Conservation (phyloP, 129 eudicot genomes). For the Flaveria trinervia region DNA sequence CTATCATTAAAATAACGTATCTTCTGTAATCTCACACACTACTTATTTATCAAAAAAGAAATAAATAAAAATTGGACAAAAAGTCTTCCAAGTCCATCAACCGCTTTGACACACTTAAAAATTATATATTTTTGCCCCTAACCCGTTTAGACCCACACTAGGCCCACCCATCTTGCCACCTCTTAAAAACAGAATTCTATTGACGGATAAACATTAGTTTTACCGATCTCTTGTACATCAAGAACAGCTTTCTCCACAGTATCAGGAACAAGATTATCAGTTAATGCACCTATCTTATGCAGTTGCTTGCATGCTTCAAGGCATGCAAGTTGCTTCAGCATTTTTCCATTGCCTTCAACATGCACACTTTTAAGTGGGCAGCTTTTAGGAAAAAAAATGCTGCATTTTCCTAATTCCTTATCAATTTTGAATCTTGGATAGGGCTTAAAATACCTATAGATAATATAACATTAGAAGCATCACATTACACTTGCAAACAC, state of each 20-base stretch:
- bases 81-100: not conserved
- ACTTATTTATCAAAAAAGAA: not conserved
- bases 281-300: slow-evolving; percentile 66
- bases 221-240: slow-evolving; percentile 52
- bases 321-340: slow-evolving; percentile 72
- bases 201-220: not conserved
- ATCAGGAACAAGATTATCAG: slow-evolving; percentile 83
- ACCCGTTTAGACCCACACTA: not conserved
- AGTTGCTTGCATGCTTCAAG: slow-evolving; percentile 78
- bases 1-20: not conserved
- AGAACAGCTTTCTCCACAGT: slow-evolving; percentile 52
- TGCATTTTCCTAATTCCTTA: slow-evolving; percentile 45
- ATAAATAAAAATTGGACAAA: not conserved
- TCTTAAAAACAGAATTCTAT: not conserved
- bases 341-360: slow-evolving; percentile 47
- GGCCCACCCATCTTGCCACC: not conserved
- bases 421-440: slow-evolving; percentile 58
- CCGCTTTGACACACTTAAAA: not conserved
- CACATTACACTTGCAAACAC: not conserved
- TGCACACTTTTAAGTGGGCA: slow-evolving; percentile 53
- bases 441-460: slow-evolving; percentile 79
- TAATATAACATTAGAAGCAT: not conserved
- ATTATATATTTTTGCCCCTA: not conserved
- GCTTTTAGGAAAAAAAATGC: slow-evolving; percentile 62
- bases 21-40: not conserved